phyloP scores from a whole-genome alignment of 2,329 filamentous ascomycete species.

The Aspergillus proliferans region DNA sequence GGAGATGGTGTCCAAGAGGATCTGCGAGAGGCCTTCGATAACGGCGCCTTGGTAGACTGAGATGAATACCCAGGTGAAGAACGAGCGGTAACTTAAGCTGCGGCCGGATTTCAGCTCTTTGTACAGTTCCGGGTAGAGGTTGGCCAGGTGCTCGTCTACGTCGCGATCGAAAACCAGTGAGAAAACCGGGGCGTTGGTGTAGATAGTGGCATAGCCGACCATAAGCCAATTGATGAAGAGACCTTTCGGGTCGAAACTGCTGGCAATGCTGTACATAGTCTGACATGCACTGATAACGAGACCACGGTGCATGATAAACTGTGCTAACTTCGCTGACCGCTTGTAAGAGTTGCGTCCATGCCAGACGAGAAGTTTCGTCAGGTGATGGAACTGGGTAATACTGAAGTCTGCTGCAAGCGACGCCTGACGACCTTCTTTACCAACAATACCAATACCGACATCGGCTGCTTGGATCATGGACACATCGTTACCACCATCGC shows the following conservation, averaged over 20 bases:
- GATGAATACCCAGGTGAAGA: conserved; percentile 94
- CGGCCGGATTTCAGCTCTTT: conserved; percentile 89
- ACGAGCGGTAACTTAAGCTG: conserved; percentile 83
- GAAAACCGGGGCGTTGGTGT: conserved; percentile 89
- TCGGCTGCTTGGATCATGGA: conserved; percentile 99
- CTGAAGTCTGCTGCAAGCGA: conserved; percentile 94
- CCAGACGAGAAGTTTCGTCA: conserved; percentile 97
- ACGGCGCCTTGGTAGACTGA: conserved; percentile 92
- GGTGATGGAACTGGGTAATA: conserved; percentile 88
- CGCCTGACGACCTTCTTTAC: conserved; percentile 93
- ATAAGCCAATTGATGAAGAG: conserved; percentile 95
- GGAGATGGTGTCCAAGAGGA: conserved; percentile 70
- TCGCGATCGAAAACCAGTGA: conserved; percentile 91
- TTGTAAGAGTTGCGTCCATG: conserved; percentile 98
- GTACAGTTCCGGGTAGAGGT: conserved; percentile 94
- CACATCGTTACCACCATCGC: conserved; percentile 96
- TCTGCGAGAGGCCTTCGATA: conserved; percentile 88
- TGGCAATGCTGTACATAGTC: conserved; percentile 93
- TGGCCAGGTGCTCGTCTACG: conserved; percentile 87
- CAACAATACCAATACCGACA: conserved; percentile 94
- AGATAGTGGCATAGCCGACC: conserved; percentile 92
- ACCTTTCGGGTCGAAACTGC: conserved; percentile 86
- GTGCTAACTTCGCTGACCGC: conserved; percentile 85
- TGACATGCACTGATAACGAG: conserved; percentile 93
- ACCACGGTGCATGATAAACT: conserved; percentile 97